Conservation (phyloP, 768 basidiomycete species). For the Russula sp. region DNA sequence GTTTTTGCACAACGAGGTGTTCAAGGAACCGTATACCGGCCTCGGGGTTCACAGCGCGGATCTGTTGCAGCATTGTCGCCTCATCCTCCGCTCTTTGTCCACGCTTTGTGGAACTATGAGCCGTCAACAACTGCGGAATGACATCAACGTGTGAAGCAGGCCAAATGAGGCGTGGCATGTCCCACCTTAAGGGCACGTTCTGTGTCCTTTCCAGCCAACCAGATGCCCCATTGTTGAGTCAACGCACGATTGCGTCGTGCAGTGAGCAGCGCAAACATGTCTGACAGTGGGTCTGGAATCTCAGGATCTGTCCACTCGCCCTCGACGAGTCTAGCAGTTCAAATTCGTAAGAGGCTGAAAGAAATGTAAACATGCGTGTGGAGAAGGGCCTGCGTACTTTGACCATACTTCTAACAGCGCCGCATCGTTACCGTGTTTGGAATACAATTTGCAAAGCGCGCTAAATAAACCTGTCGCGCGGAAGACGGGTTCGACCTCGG, state of each 20-base stretch:
- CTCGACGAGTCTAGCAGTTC: slow-evolving; percentile 47
- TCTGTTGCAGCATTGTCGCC: slow-evolving; percentile 44
- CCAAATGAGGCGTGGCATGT: not conserved
- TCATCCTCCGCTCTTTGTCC: slow-evolving; percentile 58
- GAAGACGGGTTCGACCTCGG: slow-evolving; percentile 57
- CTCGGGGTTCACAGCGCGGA: slow-evolving; percentile 46
- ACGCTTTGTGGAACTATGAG: slow-evolving; percentile 47
- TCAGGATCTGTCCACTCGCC: slow-evolving; percentile 57
- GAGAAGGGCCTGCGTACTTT: slow-evolving; percentile 39
- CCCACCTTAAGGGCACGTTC: slow-evolving; percentile 65
- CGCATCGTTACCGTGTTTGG: slow-evolving; percentile 45
- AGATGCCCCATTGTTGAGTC: slow-evolving; percentile 70
- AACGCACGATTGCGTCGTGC: slow-evolving; percentile 53
- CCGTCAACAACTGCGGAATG: slow-evolving; percentile 48
- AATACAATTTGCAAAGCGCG: slow-evolving; percentile 55
- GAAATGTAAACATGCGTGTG: not conserved
- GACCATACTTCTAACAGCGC: slow-evolving; percentile 63
- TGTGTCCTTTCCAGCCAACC: slow-evolving; percentile 65
- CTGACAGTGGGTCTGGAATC: slow-evolving; percentile 53
- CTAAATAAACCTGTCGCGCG: slow-evolving; percentile 46
- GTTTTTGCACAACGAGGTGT: slow-evolving; percentile 65
- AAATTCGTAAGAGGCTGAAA: not conserved
- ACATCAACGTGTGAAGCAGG: not conserved
- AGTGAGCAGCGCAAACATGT: slow-evolving; percentile 50
- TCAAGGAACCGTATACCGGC: slow-evolving; percentile 73